A percentile compares a stretch with the other conserved stretches of the same genome.
Conservation (phyloP, 148 eudicot species). For the Dysphania ambrosioides region DNA sequence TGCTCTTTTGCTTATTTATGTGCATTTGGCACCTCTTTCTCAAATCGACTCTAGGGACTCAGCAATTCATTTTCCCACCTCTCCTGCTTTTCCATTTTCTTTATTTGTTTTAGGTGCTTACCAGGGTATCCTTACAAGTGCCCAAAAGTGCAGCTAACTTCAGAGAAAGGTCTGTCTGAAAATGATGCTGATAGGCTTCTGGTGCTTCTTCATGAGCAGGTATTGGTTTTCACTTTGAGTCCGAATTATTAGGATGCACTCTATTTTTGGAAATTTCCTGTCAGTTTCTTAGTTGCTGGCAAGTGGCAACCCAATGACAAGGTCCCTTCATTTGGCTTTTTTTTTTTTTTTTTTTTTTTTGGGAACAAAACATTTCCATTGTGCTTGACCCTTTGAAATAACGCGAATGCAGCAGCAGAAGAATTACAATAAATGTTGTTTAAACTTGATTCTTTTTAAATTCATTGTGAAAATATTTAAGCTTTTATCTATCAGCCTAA, state of each 20-base stretch:
- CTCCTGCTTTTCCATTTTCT: neutral
- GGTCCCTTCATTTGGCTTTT: neutral
- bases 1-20: neutral
- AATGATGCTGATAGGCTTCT: constrained; percentile 72
- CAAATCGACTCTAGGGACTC: neutral
- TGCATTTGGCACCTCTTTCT: neutral
- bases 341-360: neutral
- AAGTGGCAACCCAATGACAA: neutral
- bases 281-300: neutral
- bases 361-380: neutral
- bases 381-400: neutral
- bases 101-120: constrained; percentile 46
- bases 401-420: neutral
- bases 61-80: neutral
- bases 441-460: neutral
- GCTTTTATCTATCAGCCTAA: too few relatives aligned
- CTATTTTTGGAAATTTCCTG: neutral
- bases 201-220: constrained; percentile 84
- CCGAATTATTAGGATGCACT: neutral
- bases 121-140: constrained; percentile 92
- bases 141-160: constrained; percentile 71
- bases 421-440: neutral
- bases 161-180: constrained; percentile 77
- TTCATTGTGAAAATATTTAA: too few relatives aligned
- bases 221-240: constrained; percentile 19